Evolutionary conservation across 1,284 basidiomycete genomes (phyloP).

Genomic region (Volvariella volvacea): DNA sequence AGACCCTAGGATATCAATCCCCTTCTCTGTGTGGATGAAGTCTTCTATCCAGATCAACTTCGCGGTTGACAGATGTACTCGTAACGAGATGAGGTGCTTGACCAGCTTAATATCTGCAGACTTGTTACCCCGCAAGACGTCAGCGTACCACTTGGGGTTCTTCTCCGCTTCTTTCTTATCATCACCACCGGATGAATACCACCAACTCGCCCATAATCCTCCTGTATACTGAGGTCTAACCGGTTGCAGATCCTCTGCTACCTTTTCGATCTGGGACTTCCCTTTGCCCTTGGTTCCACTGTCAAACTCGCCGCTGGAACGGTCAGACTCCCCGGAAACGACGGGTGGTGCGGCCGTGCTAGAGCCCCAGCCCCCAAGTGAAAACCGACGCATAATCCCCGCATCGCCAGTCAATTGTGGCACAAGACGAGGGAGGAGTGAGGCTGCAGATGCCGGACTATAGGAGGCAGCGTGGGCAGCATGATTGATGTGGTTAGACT

Average conservation of each 20-base stretch:
- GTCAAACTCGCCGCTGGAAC: conserved; percentile 32
- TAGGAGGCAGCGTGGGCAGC: conserved; percentile 44
- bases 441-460: conserved; percentile 50
- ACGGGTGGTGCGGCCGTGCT: conserved; percentile 26
- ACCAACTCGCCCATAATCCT: conserved; percentile 71
- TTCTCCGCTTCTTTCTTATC: conserved; percentile 35
- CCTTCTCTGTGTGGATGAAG: conserved; percentile 62
- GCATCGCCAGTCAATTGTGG: conserved; percentile 66
- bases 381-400: conserved; percentile 68
- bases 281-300: conserved; percentile 15
- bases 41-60: conserved; percentile 74
- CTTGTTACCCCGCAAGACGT: conserved; percentile 46
- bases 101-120: conserved; percentile 54
- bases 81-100: conserved; percentile 79
- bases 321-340: conserved; percentile 23
- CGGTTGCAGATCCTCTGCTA: conserved; percentile 26
- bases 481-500: conserved; percentile 18
- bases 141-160: conserved; percentile 55
- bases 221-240: conserved; percentile 68
- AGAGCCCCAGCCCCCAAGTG: conserved; percentile 60
- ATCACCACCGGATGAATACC: conserved; percentile 54
- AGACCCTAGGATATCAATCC: conserved; percentile 56
- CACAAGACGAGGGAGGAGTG: conserved; percentile 50
- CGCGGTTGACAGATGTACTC: conserved; percentile 82
- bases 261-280: conserved; percentile 23